Base-by-base conservation (phyloP, 2,329 filamentous ascomycete species). In the Madurella mycetomatis region DNA sequence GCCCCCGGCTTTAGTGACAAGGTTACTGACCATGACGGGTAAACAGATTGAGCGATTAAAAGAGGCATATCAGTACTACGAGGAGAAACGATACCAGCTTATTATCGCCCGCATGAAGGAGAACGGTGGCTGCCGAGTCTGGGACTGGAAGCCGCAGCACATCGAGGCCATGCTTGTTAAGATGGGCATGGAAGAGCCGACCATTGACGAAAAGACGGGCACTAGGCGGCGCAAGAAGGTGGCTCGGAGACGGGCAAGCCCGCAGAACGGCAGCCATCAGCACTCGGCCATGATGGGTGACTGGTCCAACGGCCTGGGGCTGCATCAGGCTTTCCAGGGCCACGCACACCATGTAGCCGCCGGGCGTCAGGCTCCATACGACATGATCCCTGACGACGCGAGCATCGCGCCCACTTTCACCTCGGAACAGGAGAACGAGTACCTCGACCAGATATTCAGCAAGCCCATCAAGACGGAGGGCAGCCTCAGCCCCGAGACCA, bases 121-220 rank as follows among this genome's bases (percentile, higher is more conserved):
- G 50, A 67, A 73, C 30, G 77, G 78, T 2, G 80, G 79, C 43
- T 77, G 76, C 42, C 73, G 75, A 49, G 74, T 75, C 56, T 74
- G 71, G 69, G 73, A 77, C 34, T 77, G 80, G 69, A 81, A 75
- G 57, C 66, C 73, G 4, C 70, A 69, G 31, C 77, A 80, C 55
- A 70, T 82, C 40, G 75, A 79, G 57, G 71, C 75, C 61, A 76
- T 76, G 60, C 68, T 82, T 1, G 74, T 80, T 51, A 73, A 74
- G 56, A 58, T 77, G 41, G 76, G 73, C 50, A 66, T 79, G 47
- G 75, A 78, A 51, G 74, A 78, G 51, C 64, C 75, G 17, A 72
- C 73, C 54, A 66, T 72, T 44, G 70, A 76, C 44, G 66, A 72
- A 30, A 64, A 71, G 16, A 69, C 65, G 13, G 73, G 73, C 47